Conservation (phyloP, 83 land plant genomes). For the Diphasiastrum complanatum region DNA sequence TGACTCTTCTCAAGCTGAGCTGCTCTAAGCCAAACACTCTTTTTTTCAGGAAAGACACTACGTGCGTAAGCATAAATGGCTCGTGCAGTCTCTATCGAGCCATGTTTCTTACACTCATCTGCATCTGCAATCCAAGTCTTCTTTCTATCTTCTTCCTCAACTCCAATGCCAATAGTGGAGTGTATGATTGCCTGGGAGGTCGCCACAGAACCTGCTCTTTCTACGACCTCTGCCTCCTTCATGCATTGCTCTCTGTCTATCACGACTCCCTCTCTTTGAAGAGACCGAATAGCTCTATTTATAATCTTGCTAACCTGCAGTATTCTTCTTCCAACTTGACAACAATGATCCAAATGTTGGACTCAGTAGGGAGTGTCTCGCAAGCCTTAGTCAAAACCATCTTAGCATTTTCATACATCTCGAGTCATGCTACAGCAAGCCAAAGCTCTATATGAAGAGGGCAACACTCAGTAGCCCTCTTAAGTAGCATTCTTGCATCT, state of each 20-base stretch:
- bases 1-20: conserved; percentile 16
- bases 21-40: conserved; percentile 13
- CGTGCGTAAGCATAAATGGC: conserved; percentile 12
- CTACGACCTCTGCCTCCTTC: conserved; percentile 9
- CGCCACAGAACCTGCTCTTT: neutral
- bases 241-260: conserved; percentile 1
- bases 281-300: neutral
- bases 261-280: neutral
- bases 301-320: neutral
- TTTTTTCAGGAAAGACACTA: conserved; percentile 6
- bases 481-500: neutral
- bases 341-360: neutral
- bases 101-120: conserved; percentile 12
- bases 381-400: neutral
- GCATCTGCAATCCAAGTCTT: conserved; percentile 19
- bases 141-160: conserved; percentile 21
- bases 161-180: conserved; percentile 13
- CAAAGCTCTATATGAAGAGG: conserved; percentile 8
- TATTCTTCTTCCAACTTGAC: conserved; percentile 1
- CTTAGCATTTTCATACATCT: conserved; percentile 2
- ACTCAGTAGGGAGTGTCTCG: conserved; percentile 1
- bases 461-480: conserved; percentile 7
- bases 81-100: conserved; percentile 6
- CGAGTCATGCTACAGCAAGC: conserved; percentile 2
- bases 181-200: conserved; percentile 1